Evolutionary conservation across 2,329 filamentous ascomycete genomes (phyloP), one percentile per base, ranked within the genome.

Genomic region (Aspergillus persii): DNA sequence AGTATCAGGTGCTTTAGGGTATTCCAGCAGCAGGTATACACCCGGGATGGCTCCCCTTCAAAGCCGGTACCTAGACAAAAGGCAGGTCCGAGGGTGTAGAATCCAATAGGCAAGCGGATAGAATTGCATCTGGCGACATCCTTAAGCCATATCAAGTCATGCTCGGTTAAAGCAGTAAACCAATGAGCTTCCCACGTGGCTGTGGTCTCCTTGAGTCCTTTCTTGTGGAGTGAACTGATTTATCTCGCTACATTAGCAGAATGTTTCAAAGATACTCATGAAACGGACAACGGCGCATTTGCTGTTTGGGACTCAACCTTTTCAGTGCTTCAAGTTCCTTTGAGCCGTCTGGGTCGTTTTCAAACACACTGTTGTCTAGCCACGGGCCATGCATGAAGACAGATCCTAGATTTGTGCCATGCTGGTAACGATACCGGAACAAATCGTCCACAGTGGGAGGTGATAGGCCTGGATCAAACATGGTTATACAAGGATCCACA

Each of bases 301-400:
- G 8, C 18, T 29, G 12, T 15, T 23, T 39, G n/a, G 15, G 33
- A 4, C 63, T 63, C 41, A 64, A 74, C 44, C 76, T 76, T 50
- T 77, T 78, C 2, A 83, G 80, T 53, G 82, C 80, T 61, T 80
- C 82, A 11, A 86, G 72, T 66, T 87, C 85, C 60, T 78, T 81
- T 18, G 71, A 70, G 5, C 76, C 77, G 46, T 68, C 63, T 8
- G 76, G 69, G 11, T 72, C 72, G 1, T 75, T 69, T 2, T 78
- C 77, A 63, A 83, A 86, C 69, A 84, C 80, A 57, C 75, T 79
- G 2, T 74, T 79, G 3, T 41, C 54, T n/a, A 87, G 76, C 84
- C 84, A 87, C 68, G 80, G 78, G 66, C 87, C 85, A 4, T 86
- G 78, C n/a, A 86, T 80, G 68, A 85, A 87, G 50, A 86, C 77